Evolutionary conservation across 306 rosid species (phyloP), one percentile per base, ranked within the genome.

Genomic region (Betula pendula): DNA sequence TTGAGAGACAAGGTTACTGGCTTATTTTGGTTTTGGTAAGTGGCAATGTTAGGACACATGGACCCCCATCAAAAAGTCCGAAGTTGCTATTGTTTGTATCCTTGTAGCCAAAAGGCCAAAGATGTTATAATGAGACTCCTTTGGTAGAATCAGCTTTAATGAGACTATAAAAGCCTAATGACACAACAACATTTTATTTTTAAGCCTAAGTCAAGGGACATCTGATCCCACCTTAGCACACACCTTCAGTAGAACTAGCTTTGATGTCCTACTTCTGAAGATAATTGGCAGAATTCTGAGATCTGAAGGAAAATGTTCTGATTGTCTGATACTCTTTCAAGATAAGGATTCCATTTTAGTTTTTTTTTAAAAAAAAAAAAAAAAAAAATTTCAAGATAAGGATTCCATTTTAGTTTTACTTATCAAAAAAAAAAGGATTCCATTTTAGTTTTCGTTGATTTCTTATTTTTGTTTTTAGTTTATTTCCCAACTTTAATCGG

Each of bases 1-100:
- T 63, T 8, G 70, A 63, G 70, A 33, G 43, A 63, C 22, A 19
- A 63, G 47, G 70, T 35, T 63, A 33, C 47, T 35, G 45, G 45
- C 47, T 63, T 31, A 60, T 60, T 33, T 65, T 20, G 35, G 16
- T 65, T 65, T 65, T 65, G 47, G 19, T 65, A 65, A 63, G 70
- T 31, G 70, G 47, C 25, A 65, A 35, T 65, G 17, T 56, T 13
- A 24, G 4, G 31, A 56, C 4, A 2, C 33, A 22, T 24, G 63
- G 63, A 16, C 31, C 14, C 29, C 29, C 16, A 4, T 11, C 58
- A 52, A 52, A 52, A 52, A n/a, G 14, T 55, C 63, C 35, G 6
- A 65, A 65, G 14, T 65, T 35, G 15, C 27, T 60, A 19, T 35
- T 17, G 5, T 31, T 29, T 65, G 70, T 65, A 35, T 65, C 22